phyloP scores from a whole-genome alignment of 2,329 filamentous ascomycete species.

The Ophiosphaerella korrae region DNA sequence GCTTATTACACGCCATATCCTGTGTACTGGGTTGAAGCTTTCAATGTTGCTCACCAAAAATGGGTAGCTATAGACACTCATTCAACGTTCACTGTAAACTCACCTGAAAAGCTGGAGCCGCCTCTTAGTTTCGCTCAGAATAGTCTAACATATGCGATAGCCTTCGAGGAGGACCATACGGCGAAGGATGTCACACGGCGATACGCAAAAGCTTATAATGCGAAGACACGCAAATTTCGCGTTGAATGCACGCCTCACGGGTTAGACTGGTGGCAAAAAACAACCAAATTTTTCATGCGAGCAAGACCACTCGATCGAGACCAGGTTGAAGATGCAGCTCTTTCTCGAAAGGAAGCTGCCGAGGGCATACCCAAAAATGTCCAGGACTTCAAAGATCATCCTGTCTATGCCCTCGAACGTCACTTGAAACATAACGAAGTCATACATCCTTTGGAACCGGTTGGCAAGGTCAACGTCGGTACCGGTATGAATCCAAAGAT shows the following conservation, averaged over 20 bases:
- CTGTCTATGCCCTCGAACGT: slow-evolving; percentile 74
- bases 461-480: slow-evolving; percentile 78
- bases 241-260: slow-evolving; percentile 70
- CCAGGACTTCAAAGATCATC: slow-evolving; percentile 85
- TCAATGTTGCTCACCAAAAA: slow-evolving; percentile 83
- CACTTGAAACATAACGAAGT: slow-evolving; percentile 86
- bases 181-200: slow-evolving; percentile 85
- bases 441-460: slow-evolving; percentile 71
- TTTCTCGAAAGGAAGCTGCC: slow-evolving; percentile 70
- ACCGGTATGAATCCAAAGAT: slow-evolving; percentile 61
- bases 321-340: slow-evolving; percentile 79
- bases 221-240: slow-evolving; percentile 83
- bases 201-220: slow-evolving; percentile 86
- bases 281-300: slow-evolving; percentile 52
- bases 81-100: slow-evolving; percentile 79
- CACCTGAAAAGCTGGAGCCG: slow-evolving; percentile 78
- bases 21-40: slow-evolving; percentile 92
- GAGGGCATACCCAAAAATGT: slow-evolving; percentile 86
- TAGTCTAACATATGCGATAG: slow-evolving; percentile 79
- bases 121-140: slow-evolving; percentile 79
- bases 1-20: slow-evolving; percentile 77
- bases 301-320: slow-evolving; percentile 65
- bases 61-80: slow-evolving; percentile 90
- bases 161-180: slow-evolving; percentile 78
- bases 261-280: slow-evolving; percentile 60